phyloP scores from a whole-genome alignment of 176 grass and related monocot genomes.

The Bromus sterilis region DNA sequence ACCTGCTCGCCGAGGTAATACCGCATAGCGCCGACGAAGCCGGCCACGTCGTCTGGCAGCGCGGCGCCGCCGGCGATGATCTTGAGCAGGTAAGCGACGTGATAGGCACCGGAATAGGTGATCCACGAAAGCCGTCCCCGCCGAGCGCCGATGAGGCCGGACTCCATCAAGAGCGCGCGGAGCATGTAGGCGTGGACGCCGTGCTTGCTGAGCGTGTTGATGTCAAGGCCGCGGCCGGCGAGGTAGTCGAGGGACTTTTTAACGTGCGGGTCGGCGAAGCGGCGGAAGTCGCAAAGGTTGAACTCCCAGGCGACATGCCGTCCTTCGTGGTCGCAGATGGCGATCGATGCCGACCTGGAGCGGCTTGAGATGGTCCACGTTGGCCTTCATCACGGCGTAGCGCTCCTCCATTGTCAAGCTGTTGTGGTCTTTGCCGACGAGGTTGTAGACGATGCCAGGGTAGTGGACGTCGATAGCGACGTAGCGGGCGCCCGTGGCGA shows the following conservation, averaged over 20 bases:
- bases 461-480: not conserved
- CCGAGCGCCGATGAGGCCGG: not conserved
- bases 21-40: not conserved
- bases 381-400: not conserved
- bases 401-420: not conserved
- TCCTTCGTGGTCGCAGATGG: not conserved
- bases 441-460: not conserved
- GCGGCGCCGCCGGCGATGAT: not conserved
- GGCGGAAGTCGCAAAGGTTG: not conserved
- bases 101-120: not conserved
- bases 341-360: not conserved
- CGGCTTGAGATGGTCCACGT: not conserved
- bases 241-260: not conserved
- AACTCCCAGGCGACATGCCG: not conserved
- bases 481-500: not conserved
- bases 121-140: not conserved
- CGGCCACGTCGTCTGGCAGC: not conserved
- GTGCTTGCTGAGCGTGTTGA: not conserved
- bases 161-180: not conserved
- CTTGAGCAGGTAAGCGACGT: constrained; percentile 13
- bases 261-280: not conserved
- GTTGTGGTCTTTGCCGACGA: not conserved
- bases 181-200: not conserved
- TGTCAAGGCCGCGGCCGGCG: not conserved
- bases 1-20: not conserved